Conservation (phyloP, 2,329 filamentous ascomycete species). For the Paecilomyces sp. region DNA sequence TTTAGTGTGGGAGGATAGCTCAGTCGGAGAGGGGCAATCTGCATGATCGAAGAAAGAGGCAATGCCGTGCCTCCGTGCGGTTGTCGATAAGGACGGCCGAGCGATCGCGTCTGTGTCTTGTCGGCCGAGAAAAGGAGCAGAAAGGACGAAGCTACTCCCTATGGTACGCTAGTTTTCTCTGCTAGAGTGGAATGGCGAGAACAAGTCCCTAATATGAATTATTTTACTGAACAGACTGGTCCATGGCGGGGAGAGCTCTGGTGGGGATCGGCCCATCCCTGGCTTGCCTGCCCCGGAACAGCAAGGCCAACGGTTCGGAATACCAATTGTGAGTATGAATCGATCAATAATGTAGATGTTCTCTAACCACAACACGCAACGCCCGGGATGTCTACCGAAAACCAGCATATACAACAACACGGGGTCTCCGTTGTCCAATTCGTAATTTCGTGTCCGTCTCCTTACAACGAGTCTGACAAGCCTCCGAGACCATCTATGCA, state of each 20-base stretch:
- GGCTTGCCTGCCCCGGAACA: not conserved
- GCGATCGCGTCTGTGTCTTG: not conserved
- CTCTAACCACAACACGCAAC: not conserved
- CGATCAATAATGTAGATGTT: not conserved
- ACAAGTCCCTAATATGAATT: too few relatives aligned
- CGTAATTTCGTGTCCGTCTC: not conserved
- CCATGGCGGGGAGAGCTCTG: not conserved
- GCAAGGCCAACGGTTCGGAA: not conserved
- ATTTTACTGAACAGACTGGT: not conserved
- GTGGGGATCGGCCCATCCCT: not conserved
- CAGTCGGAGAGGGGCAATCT: not conserved
- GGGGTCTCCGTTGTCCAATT: not conserved
- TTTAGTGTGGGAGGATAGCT: not conserved
- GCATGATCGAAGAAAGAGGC: not conserved
- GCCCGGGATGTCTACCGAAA: not conserved
- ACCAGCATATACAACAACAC: not conserved
- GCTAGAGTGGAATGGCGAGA: too few relatives aligned
- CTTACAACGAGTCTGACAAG: not conserved
- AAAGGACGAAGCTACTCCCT: not conserved
- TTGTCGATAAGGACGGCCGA: not conserved
- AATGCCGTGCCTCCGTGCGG: not conserved
- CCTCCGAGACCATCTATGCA: slow-evolving; percentile 38
- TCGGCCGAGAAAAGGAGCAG: not conserved
- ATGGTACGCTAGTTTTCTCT: too few relatives aligned
- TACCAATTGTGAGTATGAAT: not conserved